phyloP scores from a whole-genome alignment of 2,329 filamentous ascomycete species.

The Fusarium anguioides region DNA sequence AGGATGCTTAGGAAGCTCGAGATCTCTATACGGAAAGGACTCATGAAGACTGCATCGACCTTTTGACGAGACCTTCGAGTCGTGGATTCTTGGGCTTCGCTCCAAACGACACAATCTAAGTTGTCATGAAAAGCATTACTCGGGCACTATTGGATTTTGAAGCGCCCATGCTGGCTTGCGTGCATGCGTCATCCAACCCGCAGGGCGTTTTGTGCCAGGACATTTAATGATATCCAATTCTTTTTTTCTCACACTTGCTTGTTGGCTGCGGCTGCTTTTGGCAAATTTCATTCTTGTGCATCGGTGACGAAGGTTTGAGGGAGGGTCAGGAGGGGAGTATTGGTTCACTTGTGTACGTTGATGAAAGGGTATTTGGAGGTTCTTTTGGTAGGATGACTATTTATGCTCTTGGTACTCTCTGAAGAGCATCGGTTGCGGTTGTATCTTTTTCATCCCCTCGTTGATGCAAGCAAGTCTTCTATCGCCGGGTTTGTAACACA shows the following conservation, averaged over 20 bases:
- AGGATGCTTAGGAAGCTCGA: constrained; percentile 51
- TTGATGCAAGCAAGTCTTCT: constrained; percentile 8
- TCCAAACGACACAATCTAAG: constrained; percentile 30
- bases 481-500: constrained; percentile 8
- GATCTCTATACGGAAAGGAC: constrained; percentile 15
- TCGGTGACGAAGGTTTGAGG: constrained; percentile 6
- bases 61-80: constrained; percentile 15
- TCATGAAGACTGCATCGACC: constrained; percentile 14
- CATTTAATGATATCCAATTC: constrained; percentile 50
- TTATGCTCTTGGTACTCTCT: constrained; percentile 5
- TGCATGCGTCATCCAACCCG: constrained; percentile 36
- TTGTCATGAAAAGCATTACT: constrained; percentile 32
- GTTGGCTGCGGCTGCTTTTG: constrained; percentile 14
- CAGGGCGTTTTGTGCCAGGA: constrained; percentile 46
- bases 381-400: constrained; percentile 16
- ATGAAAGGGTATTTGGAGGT: neutral
- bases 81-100: constrained; percentile 25
- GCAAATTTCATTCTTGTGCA: constrained; percentile 19
- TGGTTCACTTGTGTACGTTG: constrained; percentile 35
- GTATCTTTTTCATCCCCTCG: constrained; percentile 11
- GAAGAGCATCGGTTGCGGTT: constrained; percentile 18
- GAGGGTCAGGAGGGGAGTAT: constrained; percentile 32
- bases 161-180: constrained; percentile 28
- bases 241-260: constrained; percentile 30
- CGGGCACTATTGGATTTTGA: constrained; percentile 40